Conservation (phyloP, 2,329 filamentous ascomycete genomes). For the Didymella exigua region DNA sequence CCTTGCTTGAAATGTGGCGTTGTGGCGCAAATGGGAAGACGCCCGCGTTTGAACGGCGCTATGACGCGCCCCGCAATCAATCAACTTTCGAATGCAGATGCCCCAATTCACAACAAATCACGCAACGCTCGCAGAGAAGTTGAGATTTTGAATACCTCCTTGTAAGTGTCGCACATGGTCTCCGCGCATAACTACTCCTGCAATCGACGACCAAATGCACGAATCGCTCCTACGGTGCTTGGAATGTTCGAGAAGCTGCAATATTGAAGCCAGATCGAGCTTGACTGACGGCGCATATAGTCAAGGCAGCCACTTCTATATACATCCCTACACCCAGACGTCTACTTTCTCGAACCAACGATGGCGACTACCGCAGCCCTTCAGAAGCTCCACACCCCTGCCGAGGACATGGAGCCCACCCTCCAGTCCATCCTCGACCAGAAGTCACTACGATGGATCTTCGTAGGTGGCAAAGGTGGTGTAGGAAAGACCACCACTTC, state of each 20-base stretch:
- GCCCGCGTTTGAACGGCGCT: neutral
- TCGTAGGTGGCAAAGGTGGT: constrained; percentile 96
- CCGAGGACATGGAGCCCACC: constrained; percentile 81
- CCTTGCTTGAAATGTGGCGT: constrained; percentile 2
- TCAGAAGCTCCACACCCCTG: constrained; percentile 51
- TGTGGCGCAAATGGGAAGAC: constrained; percentile 3
- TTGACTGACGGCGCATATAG: constrained; percentile 10
- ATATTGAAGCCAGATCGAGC: neutral
- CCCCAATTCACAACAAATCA: neutral
- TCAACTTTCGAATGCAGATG: constrained; percentile 9
- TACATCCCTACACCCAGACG: neutral
- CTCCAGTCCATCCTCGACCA: constrained; percentile 96
- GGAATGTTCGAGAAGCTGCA: constrained; percentile 15
- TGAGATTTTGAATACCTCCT: neutral
- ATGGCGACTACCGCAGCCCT: constrained; percentile 48
- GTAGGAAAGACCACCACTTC: constrained; percentile 99
- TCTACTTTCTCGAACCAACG: constrained; percentile 3
- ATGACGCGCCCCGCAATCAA: constrained; percentile 18
- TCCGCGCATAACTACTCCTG: neutral
- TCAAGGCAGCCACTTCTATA: neutral
- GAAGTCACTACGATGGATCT: constrained; percentile 96
- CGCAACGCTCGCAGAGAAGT: neutral
- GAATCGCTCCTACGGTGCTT: neutral
- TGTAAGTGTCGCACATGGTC: neutral
- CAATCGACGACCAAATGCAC: neutral